Conservation (phyloP, 345 rosid species). For the Barbarea vulgaris region DNA sequence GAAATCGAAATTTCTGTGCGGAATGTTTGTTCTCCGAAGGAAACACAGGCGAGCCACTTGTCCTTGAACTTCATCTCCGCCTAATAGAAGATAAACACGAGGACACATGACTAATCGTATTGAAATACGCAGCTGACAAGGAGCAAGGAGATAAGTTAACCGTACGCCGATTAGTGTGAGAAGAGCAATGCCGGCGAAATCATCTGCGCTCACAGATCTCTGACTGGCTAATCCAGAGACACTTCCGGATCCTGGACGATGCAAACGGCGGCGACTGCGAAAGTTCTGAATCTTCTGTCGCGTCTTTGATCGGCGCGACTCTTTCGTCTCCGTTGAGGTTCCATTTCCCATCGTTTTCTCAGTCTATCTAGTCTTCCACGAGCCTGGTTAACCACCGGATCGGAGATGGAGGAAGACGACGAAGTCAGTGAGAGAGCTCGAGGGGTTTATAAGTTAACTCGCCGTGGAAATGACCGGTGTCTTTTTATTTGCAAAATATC, state of each 20-base stretch:
- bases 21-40: slow-evolving; percentile 89
- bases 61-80: slow-evolving; percentile 91
- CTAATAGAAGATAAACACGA: slow-evolving; percentile 40
- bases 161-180: slow-evolving; percentile 66
- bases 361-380: not conserved
- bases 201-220: slow-evolving; percentile 56
- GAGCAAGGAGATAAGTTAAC: not conserved
- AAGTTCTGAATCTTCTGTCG: slow-evolving; percentile 55
- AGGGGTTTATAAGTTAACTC: not conserved
- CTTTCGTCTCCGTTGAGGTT: slow-evolving; percentile 39
- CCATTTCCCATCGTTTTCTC: slow-evolving; percentile 38
- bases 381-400: not conserved
- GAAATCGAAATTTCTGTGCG: slow-evolving; percentile 70
- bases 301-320: slow-evolving; percentile 48
- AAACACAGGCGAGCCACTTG: slow-evolving; percentile 90
- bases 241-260: slow-evolving; percentile 36
- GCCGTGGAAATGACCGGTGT: slow-evolving; percentile 18
- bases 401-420: slow-evolving; percentile 13
- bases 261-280: slow-evolving; percentile 40
- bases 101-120: slow-evolving; percentile 6
- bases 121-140: not conserved
- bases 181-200: slow-evolving; percentile 90
- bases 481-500: slow-evolving; percentile 1
- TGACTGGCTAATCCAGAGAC: slow-evolving; percentile 31
- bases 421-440: not conserved